A percentile compares a stretch with the other conserved stretches of the same genome.
Conservation (phyloP, 176 grass and related monocot species). For the Stipa capillata region DNA sequence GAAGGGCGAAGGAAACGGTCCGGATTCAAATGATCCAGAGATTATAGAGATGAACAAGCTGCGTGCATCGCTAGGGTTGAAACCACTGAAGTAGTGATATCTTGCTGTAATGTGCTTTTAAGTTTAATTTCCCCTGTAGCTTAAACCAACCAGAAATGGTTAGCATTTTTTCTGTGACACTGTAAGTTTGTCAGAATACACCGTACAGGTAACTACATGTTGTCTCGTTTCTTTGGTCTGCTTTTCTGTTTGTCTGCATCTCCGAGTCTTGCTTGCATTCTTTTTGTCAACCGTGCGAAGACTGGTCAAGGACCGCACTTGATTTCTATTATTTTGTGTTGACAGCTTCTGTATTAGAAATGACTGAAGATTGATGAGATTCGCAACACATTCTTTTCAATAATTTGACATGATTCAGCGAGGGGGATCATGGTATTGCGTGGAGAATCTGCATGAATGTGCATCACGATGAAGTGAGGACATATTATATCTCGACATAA, state of each 20-base stretch:
- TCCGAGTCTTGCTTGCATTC: background rate
- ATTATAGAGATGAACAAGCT: slow-evolving; percentile 75
- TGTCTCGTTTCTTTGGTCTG: background rate
- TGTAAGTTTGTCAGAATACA: background rate
- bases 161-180: background rate
- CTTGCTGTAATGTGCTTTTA: slow-evolving; percentile 16
- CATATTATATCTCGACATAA: too few relatives aligned
- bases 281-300: background rate
- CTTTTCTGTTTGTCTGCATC: background rate
- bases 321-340: background rate
- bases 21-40: slow-evolving; percentile 59
- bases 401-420: background rate
- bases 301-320: background rate
- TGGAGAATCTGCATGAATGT: background rate
- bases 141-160: background rate
- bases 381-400: background rate
- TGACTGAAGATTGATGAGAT: background rate
- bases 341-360: background rate
- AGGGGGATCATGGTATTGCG: too few relatives aligned
- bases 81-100: slow-evolving; percentile 48
- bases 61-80: slow-evolving; percentile 50
- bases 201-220: slow-evolving; percentile 7
- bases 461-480: too few relatives aligned
- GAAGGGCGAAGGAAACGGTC: slow-evolving; percentile 44
- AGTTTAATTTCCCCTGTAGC: background rate